phyloP scores from a whole-genome alignment of 345 rosid species.

The Combretum micranthum region DNA sequence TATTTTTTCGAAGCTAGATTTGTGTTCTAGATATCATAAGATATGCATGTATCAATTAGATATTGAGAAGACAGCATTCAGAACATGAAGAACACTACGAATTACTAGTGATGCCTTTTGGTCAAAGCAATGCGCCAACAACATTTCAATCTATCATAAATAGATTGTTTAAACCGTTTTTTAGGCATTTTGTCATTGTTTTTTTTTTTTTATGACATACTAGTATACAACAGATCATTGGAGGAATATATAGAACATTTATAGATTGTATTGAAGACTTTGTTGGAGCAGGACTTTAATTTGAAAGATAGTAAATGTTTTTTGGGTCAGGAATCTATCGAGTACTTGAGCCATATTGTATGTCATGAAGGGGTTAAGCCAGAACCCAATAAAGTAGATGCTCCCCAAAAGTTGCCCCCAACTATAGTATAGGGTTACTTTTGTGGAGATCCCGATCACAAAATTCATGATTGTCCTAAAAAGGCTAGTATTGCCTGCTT shows the following conservation, averaged over 20 bases:
- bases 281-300: not conserved
- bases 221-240: not conserved
- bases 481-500: no score
- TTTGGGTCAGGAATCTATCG: no score
- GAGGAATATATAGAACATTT: not conserved
- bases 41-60: not conserved
- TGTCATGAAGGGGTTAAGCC: no score
- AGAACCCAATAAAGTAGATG: no score
- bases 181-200: not conserved
- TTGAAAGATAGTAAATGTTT: not conserved
- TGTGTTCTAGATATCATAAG: not conserved
- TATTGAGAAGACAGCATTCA: not conserved
- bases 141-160: not conserved
- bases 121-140: not conserved
- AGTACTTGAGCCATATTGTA: no score
- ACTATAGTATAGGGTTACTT: no score
- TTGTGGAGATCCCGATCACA: no score
- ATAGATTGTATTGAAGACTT: not conserved
- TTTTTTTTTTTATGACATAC: not conserved
- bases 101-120: not conserved
- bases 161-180: not conserved
- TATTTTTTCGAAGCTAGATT: not conserved
- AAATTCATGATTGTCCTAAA: no score
- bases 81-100: not conserved
- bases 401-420: no score